Base-by-base conservation (phyloP, 2,329 filamentous ascomycete genomes). In the Scedosporium aurantiacum region DNA sequence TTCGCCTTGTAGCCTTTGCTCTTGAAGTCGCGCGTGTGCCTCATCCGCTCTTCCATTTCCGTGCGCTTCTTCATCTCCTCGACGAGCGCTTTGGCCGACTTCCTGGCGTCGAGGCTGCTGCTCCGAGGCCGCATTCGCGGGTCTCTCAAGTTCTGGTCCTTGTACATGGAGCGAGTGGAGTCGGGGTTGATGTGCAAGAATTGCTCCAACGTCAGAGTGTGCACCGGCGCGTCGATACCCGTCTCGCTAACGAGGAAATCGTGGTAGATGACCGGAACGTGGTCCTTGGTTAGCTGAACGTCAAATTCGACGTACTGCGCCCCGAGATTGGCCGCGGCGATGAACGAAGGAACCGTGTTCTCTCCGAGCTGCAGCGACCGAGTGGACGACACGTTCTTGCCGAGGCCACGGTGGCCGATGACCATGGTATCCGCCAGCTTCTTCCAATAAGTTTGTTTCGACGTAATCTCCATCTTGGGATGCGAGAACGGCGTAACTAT, bases 171-270 rank as follows among this genome's bases (percentile, higher is more conserved):
- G 21, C 63, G 63, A 40, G 61, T 62, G 5, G 61, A 61, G 75
- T 82, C 81, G 0, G 81, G 74, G 70, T 91, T 92, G 67, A 96
- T 87, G 70, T 96, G 91, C 21, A 97, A 81, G 70, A 97, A 97
- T 79, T 97, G 94, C 70, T 99, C 93, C 3, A 97, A 77, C 0
- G 94, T 99, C 65, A 99, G 78, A 0, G 91, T 96, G 71, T 99
- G 94, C 1, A 99, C 93, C 0, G 94, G 94, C 0, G 94, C 94
- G 70, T 99, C 94, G 60, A 97, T 94, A 8, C 95, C 94, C 0
- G 94, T 97, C 75, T 99, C 94, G 70, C 91, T 96, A 71, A 99
- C 94, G 14, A 97, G 80, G 70, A 99, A 99, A 73, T 99, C 94
- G 71, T 99, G 94, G 71, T 99, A 99, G 68, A 99, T 96, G 65